Percentiles rank a stretch among this genome's conserved stretches.
Conservation (phyloP, 805 yeast genomes). For the Scheffersomyces lignosus region DNA sequence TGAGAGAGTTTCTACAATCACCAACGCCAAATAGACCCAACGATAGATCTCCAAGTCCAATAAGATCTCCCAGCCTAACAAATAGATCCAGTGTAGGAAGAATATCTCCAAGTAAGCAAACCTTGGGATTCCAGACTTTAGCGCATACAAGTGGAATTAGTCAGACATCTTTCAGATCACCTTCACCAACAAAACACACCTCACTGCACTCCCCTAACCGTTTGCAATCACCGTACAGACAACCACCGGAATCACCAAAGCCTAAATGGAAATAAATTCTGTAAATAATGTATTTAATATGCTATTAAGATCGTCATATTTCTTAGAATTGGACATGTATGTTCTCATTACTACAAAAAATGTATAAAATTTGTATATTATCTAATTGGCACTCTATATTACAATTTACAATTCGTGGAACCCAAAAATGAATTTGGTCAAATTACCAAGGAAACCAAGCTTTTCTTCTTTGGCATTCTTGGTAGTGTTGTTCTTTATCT, state of each 20-base stretch:
- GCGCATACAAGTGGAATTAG: not conserved
- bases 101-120: not conserved
- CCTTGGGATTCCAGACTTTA: constrained; percentile 1
- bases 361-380: no score
- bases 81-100: not conserved
- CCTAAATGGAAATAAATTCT: not conserved
- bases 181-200: constrained; percentile 3
- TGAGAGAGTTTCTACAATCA: constrained; percentile 4
- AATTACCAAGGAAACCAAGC: constrained; percentile 32
- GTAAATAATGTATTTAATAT: not conserved
- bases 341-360: no score
- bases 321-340: no score
- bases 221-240: constrained; percentile 3
- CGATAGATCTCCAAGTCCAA: constrained; percentile 12
- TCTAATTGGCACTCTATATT: no score
- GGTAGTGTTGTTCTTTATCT: constrained; percentile 15
- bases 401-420: constrained; percentile 45
- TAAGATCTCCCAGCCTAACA: constrained; percentile 7
- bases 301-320: no score
- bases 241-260: constrained; percentile 4
- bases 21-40: constrained; percentile 13
- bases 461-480: constrained; percentile 25
- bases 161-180: constrained; percentile 5
- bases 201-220: not conserved
- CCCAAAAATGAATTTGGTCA: constrained; percentile 40